phyloP scores from a whole-genome alignment of 352 stramenopile species.

The Pythium scleroteichum region DNA sequence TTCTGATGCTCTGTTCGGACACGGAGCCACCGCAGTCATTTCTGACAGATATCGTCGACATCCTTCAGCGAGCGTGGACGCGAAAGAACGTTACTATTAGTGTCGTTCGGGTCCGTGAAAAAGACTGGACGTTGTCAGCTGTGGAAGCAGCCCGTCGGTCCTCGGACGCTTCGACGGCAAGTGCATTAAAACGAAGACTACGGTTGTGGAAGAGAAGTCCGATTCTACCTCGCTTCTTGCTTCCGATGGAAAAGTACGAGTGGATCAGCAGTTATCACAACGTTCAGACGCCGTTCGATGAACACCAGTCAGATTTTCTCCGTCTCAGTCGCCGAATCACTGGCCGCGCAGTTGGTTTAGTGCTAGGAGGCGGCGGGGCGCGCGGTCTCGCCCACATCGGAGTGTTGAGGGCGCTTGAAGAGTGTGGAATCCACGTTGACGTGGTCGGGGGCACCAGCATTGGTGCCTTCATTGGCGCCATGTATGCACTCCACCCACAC shows the following conservation, averaged over 20 bases:
- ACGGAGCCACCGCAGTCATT: constrained; percentile 62
- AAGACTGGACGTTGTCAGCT: constrained; percentile 71
- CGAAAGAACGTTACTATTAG: constrained; percentile 74
- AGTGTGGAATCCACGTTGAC: constrained; percentile 92
- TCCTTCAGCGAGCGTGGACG: constrained; percentile 69
- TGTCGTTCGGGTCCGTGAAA: constrained; percentile 75
- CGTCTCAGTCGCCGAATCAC: constrained; percentile 91
- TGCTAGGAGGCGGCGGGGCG: constrained; percentile 93
- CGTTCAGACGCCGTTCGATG: constrained; percentile 75
- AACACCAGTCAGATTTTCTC: constrained; percentile 74
- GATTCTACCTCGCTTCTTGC: constrained; percentile 64
- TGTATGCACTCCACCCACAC: constrained; percentile 80
- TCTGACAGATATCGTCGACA: constrained; percentile 68
- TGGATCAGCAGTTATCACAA: constrained; percentile 89
- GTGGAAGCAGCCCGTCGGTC: constrained; percentile 46
- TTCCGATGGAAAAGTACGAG: constrained; percentile 84
- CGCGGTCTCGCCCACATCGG: constrained; percentile 94
- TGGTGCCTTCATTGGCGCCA: constrained; percentile 81
- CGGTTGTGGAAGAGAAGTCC: constrained; percentile 57
- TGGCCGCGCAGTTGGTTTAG: constrained; percentile 91
- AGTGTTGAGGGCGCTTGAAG: constrained; percentile 91
- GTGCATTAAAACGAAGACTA: constrained; percentile 58
- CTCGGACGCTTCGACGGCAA: constrained; percentile 51
- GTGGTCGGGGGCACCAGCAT: constrained; percentile 93
- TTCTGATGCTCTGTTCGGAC: constrained; percentile 81